Base-by-base conservation (phyloP, 1,284 basidiomycete genomes). In the Coniferiporia weirii region DNA sequence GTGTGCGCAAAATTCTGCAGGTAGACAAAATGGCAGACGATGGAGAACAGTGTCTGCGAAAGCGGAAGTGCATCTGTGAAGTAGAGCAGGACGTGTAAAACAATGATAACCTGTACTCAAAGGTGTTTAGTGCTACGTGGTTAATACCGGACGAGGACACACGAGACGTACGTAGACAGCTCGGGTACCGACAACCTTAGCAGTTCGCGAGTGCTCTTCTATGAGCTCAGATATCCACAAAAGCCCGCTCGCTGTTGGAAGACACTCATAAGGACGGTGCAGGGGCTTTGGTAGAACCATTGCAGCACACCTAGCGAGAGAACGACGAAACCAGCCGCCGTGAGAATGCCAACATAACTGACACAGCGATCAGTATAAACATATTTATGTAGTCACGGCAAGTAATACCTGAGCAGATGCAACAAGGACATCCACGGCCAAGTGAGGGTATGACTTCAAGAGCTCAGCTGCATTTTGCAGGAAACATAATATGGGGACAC, bases 211-310 rank as follows among this genome's bases (percentile, higher is more conserved):
- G 72, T 96, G 88, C 70, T 98, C 95, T 71, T 98, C 95, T 64
- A 97, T 96, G 51, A 97, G 73, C 72, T 98, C 95, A 2, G 95
- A 95, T 34, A 97, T 77, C 80, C 94, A 95, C 60, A 98, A 75
- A 52, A 98, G 77, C 8, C 94, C 95, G 71, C 91, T 95, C 54
- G 95, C 95, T 95, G 69, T 44, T 61, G 19, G 43, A 15, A 35
- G n/a, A 34, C 7, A 45, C 6, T 52, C 47, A 54, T 34, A 1
- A 34, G 5, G 7, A 32, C 43, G 12, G 35, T 27, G 8, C 6
- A 5, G 8, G 36, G 35, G 13, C 22, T 15, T 43, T 55, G n/a
- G 7, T 15, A 12, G 47, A 20, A 12, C 15, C 10, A 17, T 1
- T 34, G 36, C 10, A 43, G 13, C 56, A 17, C 36, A 61, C 60